A percentile compares a stretch with the other conserved stretches of the same genome.
Evolutionary conservation across 805 yeast genomes (phyloP).

Genomic region (Starmerella stellata): DNA sequence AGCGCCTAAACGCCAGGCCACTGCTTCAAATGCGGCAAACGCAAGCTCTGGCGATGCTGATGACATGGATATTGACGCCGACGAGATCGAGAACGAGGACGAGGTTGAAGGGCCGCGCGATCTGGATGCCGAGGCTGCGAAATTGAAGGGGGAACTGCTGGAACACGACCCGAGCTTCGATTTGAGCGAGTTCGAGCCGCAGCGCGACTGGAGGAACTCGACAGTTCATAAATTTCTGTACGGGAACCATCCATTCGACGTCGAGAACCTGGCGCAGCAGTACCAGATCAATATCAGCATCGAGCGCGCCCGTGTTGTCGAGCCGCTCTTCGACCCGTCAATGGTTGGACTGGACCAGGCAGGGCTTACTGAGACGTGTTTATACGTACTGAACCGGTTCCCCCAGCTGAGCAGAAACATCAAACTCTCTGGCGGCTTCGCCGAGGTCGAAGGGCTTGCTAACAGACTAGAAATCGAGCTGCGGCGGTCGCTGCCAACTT

Average conservation of each 20-base stretch:
- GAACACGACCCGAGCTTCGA: conserved; percentile 74
- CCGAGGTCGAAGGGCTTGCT: conserved; percentile 44
- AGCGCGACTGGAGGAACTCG: conserved; percentile 70
- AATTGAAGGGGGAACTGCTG: conserved; percentile 54
- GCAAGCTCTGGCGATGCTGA: too few relatives aligned
- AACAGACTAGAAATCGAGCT: conserved; percentile 56
- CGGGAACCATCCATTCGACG: conserved; percentile 76
- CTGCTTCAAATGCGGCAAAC: conserved; percentile 13
- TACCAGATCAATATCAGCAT: conserved; percentile 83
- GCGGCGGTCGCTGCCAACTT: conserved; percentile 50
- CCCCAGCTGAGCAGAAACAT: conserved; percentile 40
- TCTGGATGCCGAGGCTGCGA: conserved; percentile 27
- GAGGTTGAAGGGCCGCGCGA: conserved; percentile 69
- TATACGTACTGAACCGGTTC: conserved; percentile 32
- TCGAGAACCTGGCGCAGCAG: conserved; percentile 64
- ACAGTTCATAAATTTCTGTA: conserved; percentile 65
- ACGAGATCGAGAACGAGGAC: conserved; percentile 24
- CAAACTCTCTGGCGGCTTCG: conserved; percentile 74
- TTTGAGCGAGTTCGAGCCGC: conserved; percentile 63
- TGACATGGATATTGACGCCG: conserved; percentile 72
- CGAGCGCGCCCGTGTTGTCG: conserved; percentile 85
- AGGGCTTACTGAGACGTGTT: conserved; percentile 65
- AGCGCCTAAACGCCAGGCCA: conserved; percentile 9
- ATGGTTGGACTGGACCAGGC: conserved; percentile 95
- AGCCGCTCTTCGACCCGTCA: conserved; percentile 75